phyloP scores from a whole-genome alignment of 2,329 filamentous ascomycete genomes.

The Aspergillus quadrilineatus region DNA sequence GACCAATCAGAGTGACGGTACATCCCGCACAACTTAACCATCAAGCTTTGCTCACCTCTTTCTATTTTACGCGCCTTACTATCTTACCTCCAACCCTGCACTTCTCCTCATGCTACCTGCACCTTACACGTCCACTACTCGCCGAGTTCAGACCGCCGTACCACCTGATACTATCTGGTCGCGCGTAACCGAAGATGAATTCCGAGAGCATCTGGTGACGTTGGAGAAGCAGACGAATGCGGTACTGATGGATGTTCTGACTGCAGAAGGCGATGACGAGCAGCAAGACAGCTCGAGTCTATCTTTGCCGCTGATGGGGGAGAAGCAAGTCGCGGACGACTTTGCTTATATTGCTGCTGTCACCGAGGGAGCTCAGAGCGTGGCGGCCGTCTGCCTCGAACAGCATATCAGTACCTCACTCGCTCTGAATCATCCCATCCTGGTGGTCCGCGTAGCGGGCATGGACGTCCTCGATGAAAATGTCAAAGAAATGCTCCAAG shows the following conservation, averaged over 20 bases:
- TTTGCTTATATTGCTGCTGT: conserved; percentile 5
- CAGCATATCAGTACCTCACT: neutral
- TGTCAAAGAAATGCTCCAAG: conserved; percentile 3
- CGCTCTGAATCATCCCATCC: neutral
- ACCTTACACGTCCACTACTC: neutral
- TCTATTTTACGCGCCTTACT: no score
- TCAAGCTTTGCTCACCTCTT: no score
- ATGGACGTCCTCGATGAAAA: conserved; percentile 3
- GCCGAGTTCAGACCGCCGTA: neutral
- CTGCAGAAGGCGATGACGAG: neutral
- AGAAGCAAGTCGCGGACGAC: conserved; percentile 5
- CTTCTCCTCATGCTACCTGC: conserved; percentile 2
- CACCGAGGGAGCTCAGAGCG: conserved; percentile 6
- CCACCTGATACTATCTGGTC: conserved; percentile 3
- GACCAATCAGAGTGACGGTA: no score
- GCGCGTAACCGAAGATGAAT: conserved; percentile 6
- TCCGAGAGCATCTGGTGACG: conserved; percentile 1
- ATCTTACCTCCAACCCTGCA: no score
- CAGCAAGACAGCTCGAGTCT: neutral
- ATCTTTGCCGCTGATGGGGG: neutral
- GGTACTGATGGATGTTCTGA: conserved; percentile 8
- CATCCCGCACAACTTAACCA: no score
- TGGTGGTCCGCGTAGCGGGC: conserved; percentile 1
- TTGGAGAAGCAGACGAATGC: conserved; percentile 8
- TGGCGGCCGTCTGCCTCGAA: conserved; percentile 3